A percentile compares a stretch with the other conserved stretches of the same genome.
These are phyloP conservation scores for Breviolum minutum DNA, from an alignment of 73 alveolate genomes.

Conservation along the genomic window DNA sequence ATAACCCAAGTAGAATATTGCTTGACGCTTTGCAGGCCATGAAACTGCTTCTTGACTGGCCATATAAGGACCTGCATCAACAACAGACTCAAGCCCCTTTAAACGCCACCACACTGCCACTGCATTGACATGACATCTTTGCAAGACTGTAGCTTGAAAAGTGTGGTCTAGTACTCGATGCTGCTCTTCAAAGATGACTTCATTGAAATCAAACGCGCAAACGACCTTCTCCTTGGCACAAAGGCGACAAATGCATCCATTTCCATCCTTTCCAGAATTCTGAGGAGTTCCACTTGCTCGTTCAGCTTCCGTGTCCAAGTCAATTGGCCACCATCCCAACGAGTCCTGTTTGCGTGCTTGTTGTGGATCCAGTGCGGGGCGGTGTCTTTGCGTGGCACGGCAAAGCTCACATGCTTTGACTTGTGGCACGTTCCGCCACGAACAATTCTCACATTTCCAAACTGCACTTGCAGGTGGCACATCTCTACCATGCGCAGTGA, in stretches of 20 bases:
- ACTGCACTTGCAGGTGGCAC: conserved; percentile 28
- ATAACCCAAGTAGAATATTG: conserved; percentile 58
- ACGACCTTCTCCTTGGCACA: conserved; percentile 36
- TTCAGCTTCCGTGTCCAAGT: conserved; percentile 42
- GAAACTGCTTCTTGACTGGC: background rate
- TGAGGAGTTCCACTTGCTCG: background rate
- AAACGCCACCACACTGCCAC: conserved; percentile 81
- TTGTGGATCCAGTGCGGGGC: background rate
- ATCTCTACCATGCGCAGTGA: conserved; percentile 42
- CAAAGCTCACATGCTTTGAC: conserved; percentile 47
- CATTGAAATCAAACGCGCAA: conserved; percentile 43
- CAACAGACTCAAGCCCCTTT: background rate
- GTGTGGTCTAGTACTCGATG: background rate
- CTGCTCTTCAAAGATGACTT: conserved; percentile 44
- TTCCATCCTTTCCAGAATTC: background rate
- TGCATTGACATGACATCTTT: conserved; percentile 35
- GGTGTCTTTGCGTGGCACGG: background rate
- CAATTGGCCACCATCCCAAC: conserved; percentile 74
- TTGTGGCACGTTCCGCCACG: conserved; percentile 44
- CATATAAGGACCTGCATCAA: conserved; percentile 26
- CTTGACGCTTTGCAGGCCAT: conserved; percentile 70
- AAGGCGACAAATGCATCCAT: conserved; percentile 38
- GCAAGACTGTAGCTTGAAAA: background rate
- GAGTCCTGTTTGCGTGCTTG: conserved; percentile 33
- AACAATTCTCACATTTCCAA: conserved; percentile 59